These are phyloP conservation scores for Sphagnum contortum DNA, from an alignment of 225 moss, liverwort and hornwort species.

Conservation along the genomic window DNA sequence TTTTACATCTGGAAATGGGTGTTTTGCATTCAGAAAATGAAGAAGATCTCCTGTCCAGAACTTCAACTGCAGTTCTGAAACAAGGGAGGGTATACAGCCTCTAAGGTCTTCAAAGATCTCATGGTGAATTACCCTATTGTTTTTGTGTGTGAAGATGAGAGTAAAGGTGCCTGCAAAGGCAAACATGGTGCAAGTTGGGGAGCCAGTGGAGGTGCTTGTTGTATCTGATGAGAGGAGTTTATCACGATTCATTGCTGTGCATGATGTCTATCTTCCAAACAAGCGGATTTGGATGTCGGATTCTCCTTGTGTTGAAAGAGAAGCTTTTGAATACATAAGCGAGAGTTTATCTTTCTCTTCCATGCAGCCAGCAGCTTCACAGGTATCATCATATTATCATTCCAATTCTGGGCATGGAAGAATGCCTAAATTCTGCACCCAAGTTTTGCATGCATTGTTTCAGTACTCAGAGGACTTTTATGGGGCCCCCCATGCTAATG, in stretches of 20 bases:
- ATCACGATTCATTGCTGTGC: conserved; percentile 74
- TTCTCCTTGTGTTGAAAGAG: conserved; percentile 57
- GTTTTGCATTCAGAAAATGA: no score
- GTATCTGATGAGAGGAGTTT: conserved; percentile 70
- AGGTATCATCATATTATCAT: no score
- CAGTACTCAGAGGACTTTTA: no score
- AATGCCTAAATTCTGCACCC: no score
- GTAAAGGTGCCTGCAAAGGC: conserved; percentile 51
- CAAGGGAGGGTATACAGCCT: no score
- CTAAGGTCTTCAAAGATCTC: no score
- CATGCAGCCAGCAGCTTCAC: conserved; percentile 1
- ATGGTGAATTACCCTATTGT: no score
- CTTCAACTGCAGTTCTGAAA: no score
- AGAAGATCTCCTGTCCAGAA: no score
- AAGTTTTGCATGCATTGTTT: no score
- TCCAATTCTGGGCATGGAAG: no score
- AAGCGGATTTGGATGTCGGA: conserved; percentile 69
- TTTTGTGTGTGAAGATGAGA: conserved; percentile 50
- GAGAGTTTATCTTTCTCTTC: conserved; percentile 8
- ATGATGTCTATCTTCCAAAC: conserved; percentile 71
- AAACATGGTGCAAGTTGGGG: conserved; percentile 64
- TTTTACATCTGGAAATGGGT: no score
- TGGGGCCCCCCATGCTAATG: conserved; percentile 13
- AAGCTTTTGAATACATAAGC: conserved; percentile 43
- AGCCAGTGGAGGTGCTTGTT: conserved; percentile 65